Percentiles rank a stretch among this genome's conserved stretches.
phyloP scores from a whole-genome alignment of 179 eudicot species.

The Pouteria campechiana region DNA sequence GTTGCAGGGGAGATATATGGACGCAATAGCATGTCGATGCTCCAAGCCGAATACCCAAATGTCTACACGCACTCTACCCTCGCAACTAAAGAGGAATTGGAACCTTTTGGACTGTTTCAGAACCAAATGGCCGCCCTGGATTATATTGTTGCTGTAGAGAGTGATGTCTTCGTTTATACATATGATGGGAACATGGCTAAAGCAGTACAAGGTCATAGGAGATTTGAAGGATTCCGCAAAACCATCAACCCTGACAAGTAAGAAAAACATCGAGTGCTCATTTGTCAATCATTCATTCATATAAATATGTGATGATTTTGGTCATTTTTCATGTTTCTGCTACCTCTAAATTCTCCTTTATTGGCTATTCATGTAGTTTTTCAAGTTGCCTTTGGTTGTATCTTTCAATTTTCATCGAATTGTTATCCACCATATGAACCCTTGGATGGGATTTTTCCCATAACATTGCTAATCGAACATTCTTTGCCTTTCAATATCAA shows the following conservation, averaged over 20 bases:
- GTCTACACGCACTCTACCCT: conserved; percentile 56
- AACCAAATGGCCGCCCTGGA: conserved; percentile 82
- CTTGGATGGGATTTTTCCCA: no score
- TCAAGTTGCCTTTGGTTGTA: no score
- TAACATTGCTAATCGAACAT: no score
- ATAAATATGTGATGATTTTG: neutral
- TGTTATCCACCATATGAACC: no score
- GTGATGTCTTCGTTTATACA: conserved; percentile 71
- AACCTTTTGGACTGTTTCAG: conserved; percentile 43
- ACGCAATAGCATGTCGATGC: conserved; percentile 39
- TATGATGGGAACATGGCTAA: conserved; percentile 93
- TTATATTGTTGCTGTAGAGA: conserved; percentile 56
- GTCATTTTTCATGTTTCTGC: conserved; percentile 7
- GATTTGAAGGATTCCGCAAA: conserved; percentile 58
- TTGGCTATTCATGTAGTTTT: no score
- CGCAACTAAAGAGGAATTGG: conserved; percentile 47
- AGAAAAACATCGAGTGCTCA: no score
- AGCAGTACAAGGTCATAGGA: conserved; percentile 78
- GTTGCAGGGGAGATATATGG: conserved; percentile 91
- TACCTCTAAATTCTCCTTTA: no score
- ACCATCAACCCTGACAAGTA: conserved; percentile 77
- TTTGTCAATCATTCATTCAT: neutral
- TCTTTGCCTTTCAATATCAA: no score
- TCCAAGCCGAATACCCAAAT: conserved; percentile 44
- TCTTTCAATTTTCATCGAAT: no score